Base-by-base conservation (phyloP, 139 green algal species). In the Pseudopediastrum boryanum region DNA sequence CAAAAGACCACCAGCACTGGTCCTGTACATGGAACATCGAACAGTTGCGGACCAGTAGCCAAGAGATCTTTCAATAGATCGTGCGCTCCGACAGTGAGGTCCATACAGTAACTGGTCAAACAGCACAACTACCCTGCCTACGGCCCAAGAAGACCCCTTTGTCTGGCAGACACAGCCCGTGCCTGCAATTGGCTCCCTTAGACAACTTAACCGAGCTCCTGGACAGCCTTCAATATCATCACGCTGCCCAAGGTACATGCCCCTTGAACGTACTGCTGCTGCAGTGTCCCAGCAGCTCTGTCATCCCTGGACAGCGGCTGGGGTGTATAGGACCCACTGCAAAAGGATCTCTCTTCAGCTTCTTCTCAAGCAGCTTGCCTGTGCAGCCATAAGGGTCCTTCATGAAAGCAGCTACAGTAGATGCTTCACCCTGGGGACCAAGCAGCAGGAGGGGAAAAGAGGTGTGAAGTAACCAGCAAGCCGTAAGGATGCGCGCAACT, bases 321-420 rank as follows among this genome's bases (percentile, higher is more conserved):
- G 80, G 77, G 43, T 85, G 78, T 19, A 86, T 85, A 0, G 87
- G 83, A 1, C 90, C 92, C 21, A 90, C 77, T 6, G 87, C 88
- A 84, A 94, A 96, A 3, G 92, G 92, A 50, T 96, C 92, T 0
- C 92, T 74, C 2, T 63, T 41, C 29, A 81, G 51, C 31, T 82
- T 79, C 77, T 97, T 97, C 23, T 79, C 41, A 29, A 85, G 58
- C 50, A 96, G 80, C 31, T 83, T 79, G 1, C 81, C 84, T 29
- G 50, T 51, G 86, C 92, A 96, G 35, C 92, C 93, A 78, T 95
- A 96, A 0, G 89, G 89, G 79, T 96, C 89, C 0, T 79, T 35
- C 12, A 64, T 62, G 74, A 94, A 97, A 0, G 85, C 85, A 7
- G 75, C 71, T 25, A 88, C 75, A 3, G 90, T 92, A 2, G 79